phyloP scores from a whole-genome alignment of 2,329 filamentous ascomycete species.

The Malbranchea cinnamomea region DNA sequence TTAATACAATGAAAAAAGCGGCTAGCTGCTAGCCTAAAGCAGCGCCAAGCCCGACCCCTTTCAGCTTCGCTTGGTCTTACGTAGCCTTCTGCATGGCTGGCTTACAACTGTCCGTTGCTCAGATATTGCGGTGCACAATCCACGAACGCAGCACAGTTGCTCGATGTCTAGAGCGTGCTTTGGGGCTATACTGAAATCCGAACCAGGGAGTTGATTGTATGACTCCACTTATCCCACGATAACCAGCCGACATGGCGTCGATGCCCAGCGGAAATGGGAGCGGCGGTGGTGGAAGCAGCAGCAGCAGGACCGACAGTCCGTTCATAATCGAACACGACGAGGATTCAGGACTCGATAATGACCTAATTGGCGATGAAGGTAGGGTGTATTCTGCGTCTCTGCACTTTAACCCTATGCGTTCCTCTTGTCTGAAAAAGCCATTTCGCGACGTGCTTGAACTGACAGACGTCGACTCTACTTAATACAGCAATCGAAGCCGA shows the following conservation, averaged over 20 bases:
- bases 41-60: too few species aligned
- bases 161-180: too few species aligned
- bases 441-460: constrained; percentile 2
- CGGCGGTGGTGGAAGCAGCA: constrained; percentile 9
- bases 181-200: too few species aligned
- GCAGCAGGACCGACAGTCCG: constrained; percentile 28
- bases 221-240: not conserved
- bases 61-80: too few species aligned
- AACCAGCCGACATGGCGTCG: constrained; percentile 15
- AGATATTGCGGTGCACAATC: too few species aligned
- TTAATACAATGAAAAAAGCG: too few species aligned
- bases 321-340: constrained; percentile 47
- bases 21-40: too few species aligned
- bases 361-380: constrained; percentile 70
- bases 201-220: too few species aligned
- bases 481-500: constrained; percentile 67
- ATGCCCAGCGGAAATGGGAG: constrained; percentile 18
- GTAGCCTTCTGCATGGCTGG: too few species aligned
- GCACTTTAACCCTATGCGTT: not conserved
- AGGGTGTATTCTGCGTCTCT: constrained; percentile 12
- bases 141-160: too few species aligned
- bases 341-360: constrained; percentile 49
- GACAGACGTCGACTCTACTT: not conserved
- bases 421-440: constrained; percentile 3
- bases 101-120: too few species aligned